Conservation (phyloP, 192 early-diverging fungal species). For the Spizellomyces punctatus region DNA sequence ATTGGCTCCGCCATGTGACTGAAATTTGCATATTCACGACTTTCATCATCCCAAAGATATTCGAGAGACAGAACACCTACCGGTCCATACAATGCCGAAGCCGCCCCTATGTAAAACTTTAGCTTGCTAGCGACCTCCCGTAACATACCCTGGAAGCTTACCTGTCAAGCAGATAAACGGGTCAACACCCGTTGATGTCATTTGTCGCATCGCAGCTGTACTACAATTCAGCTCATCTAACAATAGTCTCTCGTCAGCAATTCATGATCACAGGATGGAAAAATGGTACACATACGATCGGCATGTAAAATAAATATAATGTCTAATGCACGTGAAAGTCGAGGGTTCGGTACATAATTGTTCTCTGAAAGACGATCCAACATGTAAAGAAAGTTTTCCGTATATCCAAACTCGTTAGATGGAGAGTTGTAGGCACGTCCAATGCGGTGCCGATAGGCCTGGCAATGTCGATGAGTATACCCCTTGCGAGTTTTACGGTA, state of each 20-base stretch:
- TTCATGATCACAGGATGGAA: neutral
- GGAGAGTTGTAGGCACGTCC: conserved; percentile 58
- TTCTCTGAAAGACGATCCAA: conserved; percentile 63
- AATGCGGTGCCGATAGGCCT: conserved; percentile 58
- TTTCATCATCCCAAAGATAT: too few relatives aligned
- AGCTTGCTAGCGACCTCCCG: neutral
- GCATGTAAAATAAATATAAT: conserved; percentile 73
- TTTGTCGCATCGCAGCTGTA: conserved; percentile 68
- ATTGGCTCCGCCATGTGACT: conserved; percentile 63
- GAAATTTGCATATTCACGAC: neutral
- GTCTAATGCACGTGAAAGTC: conserved; percentile 63
- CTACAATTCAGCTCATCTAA: conserved; percentile 28
- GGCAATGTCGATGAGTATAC: neutral
- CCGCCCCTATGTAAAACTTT: conserved; percentile 59
- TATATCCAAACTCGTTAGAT: conserved; percentile 55
- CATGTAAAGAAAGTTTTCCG: conserved; percentile 73
- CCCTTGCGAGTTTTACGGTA: neutral
- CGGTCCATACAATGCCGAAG: conserved; percentile 69
- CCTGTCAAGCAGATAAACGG: conserved; percentile 33
- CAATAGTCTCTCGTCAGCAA: neutral
- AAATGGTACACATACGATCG: conserved; percentile 37
- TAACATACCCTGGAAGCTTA: conserved; percentile 1
- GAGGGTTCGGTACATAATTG: conserved; percentile 62
- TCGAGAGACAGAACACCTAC: conserved; percentile 33
- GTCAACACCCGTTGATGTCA: conserved; percentile 63